phyloP scores from a whole-genome alignment of 2,329 filamentous ascomycete genomes.

The Colletotrichum viniferum region DNA sequence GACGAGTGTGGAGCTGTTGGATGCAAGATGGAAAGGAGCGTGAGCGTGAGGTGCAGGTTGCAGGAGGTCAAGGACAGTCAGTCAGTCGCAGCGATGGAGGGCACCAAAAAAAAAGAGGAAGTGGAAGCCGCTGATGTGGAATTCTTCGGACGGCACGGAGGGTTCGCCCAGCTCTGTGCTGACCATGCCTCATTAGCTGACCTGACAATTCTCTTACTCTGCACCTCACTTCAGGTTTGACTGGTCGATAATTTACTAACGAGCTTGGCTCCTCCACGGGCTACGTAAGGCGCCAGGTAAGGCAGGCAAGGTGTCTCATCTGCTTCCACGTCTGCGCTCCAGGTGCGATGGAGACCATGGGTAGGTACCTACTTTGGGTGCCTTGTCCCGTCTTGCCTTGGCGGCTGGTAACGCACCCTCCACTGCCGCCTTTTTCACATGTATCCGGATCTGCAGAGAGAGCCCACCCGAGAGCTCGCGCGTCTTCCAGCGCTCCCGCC shows the following conservation, averaged over 20 bases:
- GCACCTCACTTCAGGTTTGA: background rate
- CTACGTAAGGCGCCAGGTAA: background rate
- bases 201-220: background rate
- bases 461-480: background rate
- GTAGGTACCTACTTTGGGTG: background rate
- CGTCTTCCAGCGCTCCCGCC: background rate
- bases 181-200: background rate
- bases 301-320: background rate
- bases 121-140: constrained; percentile 6
- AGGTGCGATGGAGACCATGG: background rate
- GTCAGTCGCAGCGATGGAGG: background rate
- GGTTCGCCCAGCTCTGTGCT: background rate
- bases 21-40: background rate
- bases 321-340: background rate
- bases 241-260: background rate
- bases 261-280: constrained; percentile 7
- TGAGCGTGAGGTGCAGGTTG: background rate
- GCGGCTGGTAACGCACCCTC: background rate
- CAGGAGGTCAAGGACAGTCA: background rate
- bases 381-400: background rate
- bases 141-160: background rate
- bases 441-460: constrained; percentile 4
- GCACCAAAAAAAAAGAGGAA: background rate
- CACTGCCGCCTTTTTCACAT: background rate
- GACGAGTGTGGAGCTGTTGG: background rate